phyloP scores from a whole-genome alignment of 176 grass and related monocot genomes.

The Saccharum officinarum region DNA sequence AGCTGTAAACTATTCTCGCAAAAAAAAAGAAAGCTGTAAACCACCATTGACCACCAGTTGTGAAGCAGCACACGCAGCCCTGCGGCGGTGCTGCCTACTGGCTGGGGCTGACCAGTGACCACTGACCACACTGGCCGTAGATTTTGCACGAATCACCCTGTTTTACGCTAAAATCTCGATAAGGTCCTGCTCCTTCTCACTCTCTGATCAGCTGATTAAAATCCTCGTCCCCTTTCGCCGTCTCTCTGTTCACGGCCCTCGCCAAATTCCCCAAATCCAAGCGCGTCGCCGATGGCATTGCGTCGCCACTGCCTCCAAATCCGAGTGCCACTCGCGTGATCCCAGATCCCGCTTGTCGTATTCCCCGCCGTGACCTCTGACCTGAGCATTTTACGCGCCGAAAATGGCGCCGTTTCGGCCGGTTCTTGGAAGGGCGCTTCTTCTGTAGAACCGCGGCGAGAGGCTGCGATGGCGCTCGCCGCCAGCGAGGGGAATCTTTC shows the following conservation, averaged over 20 bases:
- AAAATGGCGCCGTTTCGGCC: slow-evolving; percentile 27
- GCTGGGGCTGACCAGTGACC: slow-evolving; percentile 10
- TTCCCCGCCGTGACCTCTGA: not conserved
- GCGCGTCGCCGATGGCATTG: slow-evolving; percentile 32
- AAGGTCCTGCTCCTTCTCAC: not conserved
- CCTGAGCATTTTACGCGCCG: slow-evolving; percentile 23
- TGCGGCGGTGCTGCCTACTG: not conserved
- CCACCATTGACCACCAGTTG: slow-evolving; percentile 34
- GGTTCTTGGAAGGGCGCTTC: slow-evolving; percentile 23
- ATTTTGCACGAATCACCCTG: not conserved
- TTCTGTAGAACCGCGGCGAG: slow-evolving; percentile 28
- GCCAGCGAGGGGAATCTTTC: slow-evolving; percentile 31
- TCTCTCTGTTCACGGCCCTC: slow-evolving; percentile 12
- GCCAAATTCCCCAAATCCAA: slow-evolving; percentile 41
- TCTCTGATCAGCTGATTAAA: slow-evolving; percentile 38
- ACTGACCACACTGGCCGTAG: not conserved
- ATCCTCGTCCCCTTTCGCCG: slow-evolving; percentile 15
- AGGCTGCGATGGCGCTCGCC: slow-evolving; percentile 40
- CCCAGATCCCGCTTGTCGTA: slow-evolving; percentile 25
- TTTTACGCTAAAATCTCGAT: not conserved
- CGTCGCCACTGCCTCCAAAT: slow-evolving; percentile 16
- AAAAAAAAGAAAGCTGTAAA: slow-evolving; percentile 5
- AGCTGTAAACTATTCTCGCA: not conserved
- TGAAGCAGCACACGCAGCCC: not conserved
- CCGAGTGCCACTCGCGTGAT: not conserved